Conservation (phyloP, 371 early-diverging fungal genomes). For the Gilbertella persicaria region DNA sequence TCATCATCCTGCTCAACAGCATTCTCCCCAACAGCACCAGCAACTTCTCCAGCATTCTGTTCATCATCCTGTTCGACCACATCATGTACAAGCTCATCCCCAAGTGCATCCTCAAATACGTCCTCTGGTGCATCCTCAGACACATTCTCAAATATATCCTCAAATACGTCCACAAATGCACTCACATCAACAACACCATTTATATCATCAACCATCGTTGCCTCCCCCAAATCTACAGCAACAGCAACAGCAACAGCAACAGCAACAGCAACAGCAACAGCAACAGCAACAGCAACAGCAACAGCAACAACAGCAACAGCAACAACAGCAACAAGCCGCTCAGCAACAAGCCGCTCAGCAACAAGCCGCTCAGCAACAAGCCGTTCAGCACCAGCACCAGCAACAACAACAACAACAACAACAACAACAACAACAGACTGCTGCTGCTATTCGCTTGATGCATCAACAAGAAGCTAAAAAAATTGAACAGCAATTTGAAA, state of each 20-base stretch:
- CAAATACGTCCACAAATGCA: not conserved
- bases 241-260: slow-evolving; percentile 10
- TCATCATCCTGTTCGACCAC: slow-evolving; percentile 4
- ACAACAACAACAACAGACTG: slow-evolving; percentile 25
- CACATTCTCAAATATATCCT: not conserved
- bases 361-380: slow-evolving; percentile 1
- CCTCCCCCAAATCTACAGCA: not conserved
- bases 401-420: slow-evolving; percentile 18
- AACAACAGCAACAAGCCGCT: slow-evolving; percentile 11
- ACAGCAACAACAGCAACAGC: slow-evolving; percentile 10
- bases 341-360: slow-evolving; percentile 4
- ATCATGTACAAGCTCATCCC: slow-evolving; percentile 1
- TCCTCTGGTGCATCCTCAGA: slow-evolving; percentile 1
- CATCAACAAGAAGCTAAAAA: slow-evolving; percentile 32
- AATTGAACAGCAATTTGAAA: slow-evolving; percentile 38
- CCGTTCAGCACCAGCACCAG: slow-evolving; percentile 7
- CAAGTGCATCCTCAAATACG: not conserved
- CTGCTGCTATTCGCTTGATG: slow-evolving; percentile 23
- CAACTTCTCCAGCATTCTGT: not conserved
- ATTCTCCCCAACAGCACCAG: slow-evolving; percentile 3
- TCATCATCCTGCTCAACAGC: slow-evolving; percentile 5
- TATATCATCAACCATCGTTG: not conserved
- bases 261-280: slow-evolving; percentile 24
- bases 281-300: slow-evolving; percentile 4
- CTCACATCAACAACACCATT: not conserved